Conservation (phyloP, 345 rosid genomes). For the Salix suchowensis region DNA sequence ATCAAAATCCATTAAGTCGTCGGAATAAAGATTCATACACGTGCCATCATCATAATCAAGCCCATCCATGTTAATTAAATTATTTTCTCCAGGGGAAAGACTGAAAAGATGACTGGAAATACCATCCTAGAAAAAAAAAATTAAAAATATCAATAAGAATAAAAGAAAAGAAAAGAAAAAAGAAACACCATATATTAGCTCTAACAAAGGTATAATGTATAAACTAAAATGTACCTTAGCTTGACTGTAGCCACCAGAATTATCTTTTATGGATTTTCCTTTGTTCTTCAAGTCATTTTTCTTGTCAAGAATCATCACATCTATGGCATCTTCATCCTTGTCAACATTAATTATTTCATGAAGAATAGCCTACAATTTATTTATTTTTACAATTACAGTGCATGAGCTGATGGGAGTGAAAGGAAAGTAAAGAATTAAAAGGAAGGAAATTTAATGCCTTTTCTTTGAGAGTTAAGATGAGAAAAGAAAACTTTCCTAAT, state of each 20-base stretch:
- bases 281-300: slow-evolving; percentile 40
- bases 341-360: slow-evolving; percentile 59
- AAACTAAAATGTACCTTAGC: slow-evolving; percentile 25
- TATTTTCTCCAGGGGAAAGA: slow-evolving; percentile 28
- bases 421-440: background rate
- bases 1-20: slow-evolving; percentile 38
- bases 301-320: slow-evolving; percentile 35
- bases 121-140: slow-evolving; percentile 5
- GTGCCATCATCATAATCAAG: slow-evolving; percentile 24
- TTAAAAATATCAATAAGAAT: background rate
- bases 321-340: slow-evolving; percentile 41
- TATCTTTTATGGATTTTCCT: slow-evolving; percentile 52
- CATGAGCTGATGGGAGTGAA: background rate
- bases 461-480: background rate
- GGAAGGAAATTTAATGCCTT: background rate
- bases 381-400: background rate
- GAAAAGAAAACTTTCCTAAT: background rate
- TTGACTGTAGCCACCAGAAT: slow-evolving; percentile 22
- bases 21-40: slow-evolving; percentile 10
- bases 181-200: background rate
- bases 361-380: slow-evolving; percentile 31
- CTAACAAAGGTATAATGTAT: background rate
- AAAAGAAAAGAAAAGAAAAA: background rate
- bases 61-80: slow-evolving; percentile 32
- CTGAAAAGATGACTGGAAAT: background rate